A percentile compares a stretch with the other conserved stretches of the same genome.
Evolutionary conservation across 2,329 filamentous ascomycete genomes (phyloP).

Genomic region (Graphilbum sp.): DNA sequence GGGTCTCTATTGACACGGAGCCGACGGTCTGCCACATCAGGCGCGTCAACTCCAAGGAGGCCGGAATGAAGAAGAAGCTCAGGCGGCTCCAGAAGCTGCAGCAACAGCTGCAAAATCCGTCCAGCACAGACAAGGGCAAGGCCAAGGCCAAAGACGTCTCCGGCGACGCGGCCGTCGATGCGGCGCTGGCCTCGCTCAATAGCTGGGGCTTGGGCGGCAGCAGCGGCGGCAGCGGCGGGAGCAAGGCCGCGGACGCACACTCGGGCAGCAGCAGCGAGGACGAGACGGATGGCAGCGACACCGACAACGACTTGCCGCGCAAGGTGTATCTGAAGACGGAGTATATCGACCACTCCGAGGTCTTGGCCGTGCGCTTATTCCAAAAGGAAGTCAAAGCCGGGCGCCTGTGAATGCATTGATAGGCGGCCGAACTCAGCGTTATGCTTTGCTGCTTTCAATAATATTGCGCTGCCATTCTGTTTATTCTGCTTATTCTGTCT

Average conservation of each 20-base stretch:
- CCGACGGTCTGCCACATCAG: constrained; percentile 32
- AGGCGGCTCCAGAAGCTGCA: constrained; percentile 18
- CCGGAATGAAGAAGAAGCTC: constrained; percentile 14
- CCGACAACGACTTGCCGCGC: constrained; percentile 8
- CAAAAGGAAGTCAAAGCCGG: constrained; percentile 36
- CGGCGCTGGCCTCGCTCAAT: constrained; percentile 13
- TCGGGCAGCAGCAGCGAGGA: constrained; percentile 1
- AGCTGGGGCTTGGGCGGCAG: constrained; percentile 7
- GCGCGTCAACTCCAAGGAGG: constrained; percentile 14
- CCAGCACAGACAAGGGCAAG: constrained; percentile 21
- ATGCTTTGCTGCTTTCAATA: no score
- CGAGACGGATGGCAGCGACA: constrained; percentile 11
- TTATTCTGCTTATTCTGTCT: no score
- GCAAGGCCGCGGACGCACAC: background rate
- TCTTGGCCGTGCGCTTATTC: constrained; percentile 36
- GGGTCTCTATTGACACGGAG: constrained; percentile 36
- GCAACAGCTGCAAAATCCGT: constrained; percentile 20
- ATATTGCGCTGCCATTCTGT: no score
- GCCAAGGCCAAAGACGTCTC: constrained; percentile 11
- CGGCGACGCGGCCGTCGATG: constrained; percentile 7
- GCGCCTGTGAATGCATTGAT: constrained; percentile 17
- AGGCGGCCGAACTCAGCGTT: background rate
- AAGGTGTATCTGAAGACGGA: constrained; percentile 17
- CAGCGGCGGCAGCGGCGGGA: constrained; percentile 4
- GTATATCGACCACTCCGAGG: constrained; percentile 24